phyloP scores from a whole-genome alignment of 2,329 filamentous ascomycete species.

The Keithomyces neogunnii region DNA sequence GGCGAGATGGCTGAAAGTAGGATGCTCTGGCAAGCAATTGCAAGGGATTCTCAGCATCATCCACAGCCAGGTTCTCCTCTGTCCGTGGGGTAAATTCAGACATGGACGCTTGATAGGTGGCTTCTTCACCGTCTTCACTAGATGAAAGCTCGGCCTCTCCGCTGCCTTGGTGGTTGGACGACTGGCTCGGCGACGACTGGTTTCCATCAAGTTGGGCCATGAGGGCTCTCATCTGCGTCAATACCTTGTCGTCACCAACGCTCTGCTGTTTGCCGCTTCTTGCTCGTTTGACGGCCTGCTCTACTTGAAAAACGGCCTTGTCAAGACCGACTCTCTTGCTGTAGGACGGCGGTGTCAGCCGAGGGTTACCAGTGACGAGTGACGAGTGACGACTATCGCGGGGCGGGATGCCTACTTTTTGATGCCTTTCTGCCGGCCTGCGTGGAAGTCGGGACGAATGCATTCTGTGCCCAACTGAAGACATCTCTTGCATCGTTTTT shows the following conservation, averaged over 20 bases:
- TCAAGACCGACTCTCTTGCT: conserved; percentile 69
- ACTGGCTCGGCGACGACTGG: conserved; percentile 8
- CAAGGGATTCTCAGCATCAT: conserved; percentile 68
- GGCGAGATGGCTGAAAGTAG: conserved; percentile 50
- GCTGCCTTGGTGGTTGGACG: conserved; percentile 13
- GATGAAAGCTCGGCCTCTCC: conserved; percentile 23
- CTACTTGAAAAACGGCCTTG: conserved; percentile 66
- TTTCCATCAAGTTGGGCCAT: conserved; percentile 21
- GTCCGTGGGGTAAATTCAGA: conserved; percentile 19
- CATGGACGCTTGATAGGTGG: conserved; percentile 17
- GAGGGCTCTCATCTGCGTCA: conserved; percentile 33
- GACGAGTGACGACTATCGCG: not conserved
- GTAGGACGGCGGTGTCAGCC: not conserved
- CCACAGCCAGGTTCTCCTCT: conserved; percentile 50
- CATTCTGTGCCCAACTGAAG: conserved; percentile 50
- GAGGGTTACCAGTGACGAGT: too few relatives aligned
- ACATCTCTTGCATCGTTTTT: conserved; percentile 52
- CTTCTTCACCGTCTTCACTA: conserved; percentile 22
- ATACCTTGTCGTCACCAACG: conserved; percentile 35
- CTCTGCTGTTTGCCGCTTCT: conserved; percentile 32
- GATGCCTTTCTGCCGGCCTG: conserved; percentile 66
- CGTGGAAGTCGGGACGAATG: conserved; percentile 62
- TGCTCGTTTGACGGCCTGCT: conserved; percentile 56
- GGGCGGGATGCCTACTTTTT: conserved; percentile 50
- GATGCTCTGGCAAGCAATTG: conserved; percentile 67